Conservation (phyloP, 306 rosid species). For the Adenanthera pavonina region DNA sequence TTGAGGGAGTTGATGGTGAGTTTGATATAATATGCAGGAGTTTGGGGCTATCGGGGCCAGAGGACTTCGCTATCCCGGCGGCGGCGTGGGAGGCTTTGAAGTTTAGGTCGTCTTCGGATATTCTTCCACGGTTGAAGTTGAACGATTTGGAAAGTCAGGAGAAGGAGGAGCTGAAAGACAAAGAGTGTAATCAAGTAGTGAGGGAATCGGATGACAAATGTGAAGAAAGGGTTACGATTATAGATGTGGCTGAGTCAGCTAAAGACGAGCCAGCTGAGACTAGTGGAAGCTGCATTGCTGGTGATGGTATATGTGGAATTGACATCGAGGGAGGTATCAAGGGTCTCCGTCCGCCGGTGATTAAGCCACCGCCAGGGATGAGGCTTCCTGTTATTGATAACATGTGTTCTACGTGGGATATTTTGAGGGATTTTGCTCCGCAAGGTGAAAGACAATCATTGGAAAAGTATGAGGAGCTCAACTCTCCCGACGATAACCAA, state of each 20-base stretch:
- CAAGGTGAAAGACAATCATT: conserved; percentile 23
- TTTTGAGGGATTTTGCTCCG: conserved; percentile 64
- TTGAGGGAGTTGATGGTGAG: conserved; percentile 80
- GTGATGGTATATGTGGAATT: conserved; percentile 27
- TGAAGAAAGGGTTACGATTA: conserved; percentile 40
- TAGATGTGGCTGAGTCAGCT: conserved; percentile 42
- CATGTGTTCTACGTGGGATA: conserved; percentile 73
- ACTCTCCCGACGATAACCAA: conserved; percentile 34
- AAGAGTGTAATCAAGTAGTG: conserved; percentile 31
- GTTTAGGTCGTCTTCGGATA: conserved; percentile 67
- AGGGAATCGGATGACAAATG: conserved; percentile 38
- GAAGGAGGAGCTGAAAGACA: conserved; percentile 37
- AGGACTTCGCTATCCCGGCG: conserved; percentile 71
- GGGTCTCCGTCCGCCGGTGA: conserved; percentile 73
- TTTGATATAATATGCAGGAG: conserved; percentile 57
- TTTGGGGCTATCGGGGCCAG: conserved; percentile 76
- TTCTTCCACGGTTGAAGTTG: conserved; percentile 50
- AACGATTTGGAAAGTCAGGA: conserved; percentile 39
- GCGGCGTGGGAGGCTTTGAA: conserved; percentile 75
- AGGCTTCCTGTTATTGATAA: conserved; percentile 51
- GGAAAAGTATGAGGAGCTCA: conserved; percentile 15
- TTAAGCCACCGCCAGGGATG: conserved; percentile 75
- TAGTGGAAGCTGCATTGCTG: conserved; percentile 36
- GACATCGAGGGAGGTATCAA: conserved; percentile 64
- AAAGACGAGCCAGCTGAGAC: conserved; percentile 41